Evolutionary conservation across 1,284 basidiomycete genomes (phyloP), one percentile per base, ranked within the genome.

Genomic region (Cystobasidium slooffiae): DNA sequence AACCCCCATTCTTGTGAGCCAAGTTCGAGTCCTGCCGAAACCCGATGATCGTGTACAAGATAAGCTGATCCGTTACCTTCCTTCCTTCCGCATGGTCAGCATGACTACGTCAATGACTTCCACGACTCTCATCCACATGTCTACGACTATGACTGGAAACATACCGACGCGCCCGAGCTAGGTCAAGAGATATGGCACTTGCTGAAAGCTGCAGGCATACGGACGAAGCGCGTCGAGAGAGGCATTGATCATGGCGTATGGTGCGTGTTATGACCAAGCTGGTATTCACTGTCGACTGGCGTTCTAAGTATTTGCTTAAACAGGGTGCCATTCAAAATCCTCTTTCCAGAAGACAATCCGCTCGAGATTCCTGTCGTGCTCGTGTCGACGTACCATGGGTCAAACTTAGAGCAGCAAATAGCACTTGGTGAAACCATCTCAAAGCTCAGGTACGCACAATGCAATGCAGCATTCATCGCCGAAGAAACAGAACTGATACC

Each of bases 231-330:
- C 37, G 44, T 49, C 14, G 44, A 64, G 46, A 44, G 62, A 64
- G 47, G 47, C 39, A 22, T 64, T n/a, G 62, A 64, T 24, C 62
- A 64, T 47, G 62, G 62, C n/a, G 44, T 64, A 14, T 64, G 62
- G 44, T 53, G 56, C 14, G 16, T 51, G 20, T 16, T 16, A 16
- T 6, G 47, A 16, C 16, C 1, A 51, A 16, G 6, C 47, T 6
- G 47, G 20, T 6, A 14, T 2, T 2, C 20, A 14, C 1, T 51
- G 20, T 14, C 47, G 47, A 51, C 20, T 51, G 47, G 47, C 47
- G 47, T 14, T 2, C 16, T 16, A 51, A 51, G 47, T 20, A 20
- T 16, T 51, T 16, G 20, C 47, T 20, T 51, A 20, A 51, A 53
- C 20, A 53, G 56, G 56, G 62, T 64, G 6, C 62, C 62, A n/a